Percentiles rank a stretch among this genome's conserved stretches.
phyloP scores from a whole-genome alignment of 768 basidiomycete species.

The Pleurotus tuoliensis region DNA sequence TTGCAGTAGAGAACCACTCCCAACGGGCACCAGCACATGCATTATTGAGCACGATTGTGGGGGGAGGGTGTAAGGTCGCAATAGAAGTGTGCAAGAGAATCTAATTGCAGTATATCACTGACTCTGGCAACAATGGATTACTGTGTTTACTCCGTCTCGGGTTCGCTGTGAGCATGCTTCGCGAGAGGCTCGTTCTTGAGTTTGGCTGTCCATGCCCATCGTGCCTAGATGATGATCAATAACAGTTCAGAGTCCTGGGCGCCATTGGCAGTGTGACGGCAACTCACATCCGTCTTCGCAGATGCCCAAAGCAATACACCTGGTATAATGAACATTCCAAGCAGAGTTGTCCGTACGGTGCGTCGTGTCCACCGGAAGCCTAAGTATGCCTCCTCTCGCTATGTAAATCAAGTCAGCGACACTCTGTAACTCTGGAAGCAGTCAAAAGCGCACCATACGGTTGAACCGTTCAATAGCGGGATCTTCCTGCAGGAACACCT shows the following conservation, averaged over 20 bases:
- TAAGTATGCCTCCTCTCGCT: conserved; percentile 86
- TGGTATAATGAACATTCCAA: conserved; percentile 66
- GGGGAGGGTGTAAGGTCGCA: conserved; percentile 82
- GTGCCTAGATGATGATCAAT: conserved; percentile 31
- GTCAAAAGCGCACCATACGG: conserved; percentile 33
- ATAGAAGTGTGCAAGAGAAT: conserved; percentile 87
- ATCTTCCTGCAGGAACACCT: conserved; percentile 32
- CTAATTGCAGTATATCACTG: conserved; percentile 28
- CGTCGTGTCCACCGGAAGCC: conserved; percentile 77
- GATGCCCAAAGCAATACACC: conserved; percentile 48
- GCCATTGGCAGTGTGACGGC: not conserved
- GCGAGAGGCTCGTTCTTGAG: conserved; percentile 32
- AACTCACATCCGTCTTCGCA: conserved; percentile 38
- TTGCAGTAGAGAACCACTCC: conserved; percentile 81
- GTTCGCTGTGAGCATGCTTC: not conserved
- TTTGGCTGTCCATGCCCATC: conserved; percentile 53
- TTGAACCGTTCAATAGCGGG: conserved; percentile 60
- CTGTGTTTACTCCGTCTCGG: conserved; percentile 3
- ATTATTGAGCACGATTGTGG: conserved; percentile 80
- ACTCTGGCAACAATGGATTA: not conserved
- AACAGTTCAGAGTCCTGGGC: not conserved
- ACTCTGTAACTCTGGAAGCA: conserved; percentile 3
- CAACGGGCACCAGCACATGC: conserved; percentile 92
- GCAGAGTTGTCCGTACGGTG: conserved; percentile 56
- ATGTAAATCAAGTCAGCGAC: conserved; percentile 9